These are phyloP conservation scores for Urtica urens DNA, from an alignment of 306 rosid genomes.

Conservation along the genomic window DNA sequence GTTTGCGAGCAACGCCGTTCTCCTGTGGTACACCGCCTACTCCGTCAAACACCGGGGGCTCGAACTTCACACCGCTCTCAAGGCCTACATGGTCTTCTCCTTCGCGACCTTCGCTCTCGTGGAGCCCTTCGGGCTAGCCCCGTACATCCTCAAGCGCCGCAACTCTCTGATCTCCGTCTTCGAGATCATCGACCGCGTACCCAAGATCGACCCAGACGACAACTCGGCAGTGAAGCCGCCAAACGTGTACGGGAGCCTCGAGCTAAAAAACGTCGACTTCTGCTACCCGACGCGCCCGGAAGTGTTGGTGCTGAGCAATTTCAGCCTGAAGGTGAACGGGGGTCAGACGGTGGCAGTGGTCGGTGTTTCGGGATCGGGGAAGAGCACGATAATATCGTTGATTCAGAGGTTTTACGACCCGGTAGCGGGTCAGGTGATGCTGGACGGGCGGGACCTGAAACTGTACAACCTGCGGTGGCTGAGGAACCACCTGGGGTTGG, in stretches of 20 bases:
- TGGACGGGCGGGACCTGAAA: slow-evolving; percentile 90
- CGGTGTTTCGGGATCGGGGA: slow-evolving; percentile 98
- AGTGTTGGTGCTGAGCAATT: slow-evolving; percentile 84
- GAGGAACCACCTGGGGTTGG: slow-evolving; percentile 93
- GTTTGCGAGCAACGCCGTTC: slow-evolving; percentile 95
- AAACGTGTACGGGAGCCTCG: slow-evolving; percentile 89
- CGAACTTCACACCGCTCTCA: slow-evolving; percentile 58
- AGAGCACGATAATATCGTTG: slow-evolving; percentile 94
- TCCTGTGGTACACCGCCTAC: slow-evolving; percentile 88
- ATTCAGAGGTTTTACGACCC: slow-evolving; percentile 95
- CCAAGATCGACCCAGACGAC: slow-evolving; percentile 95
- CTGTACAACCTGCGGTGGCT: slow-evolving; percentile 90
- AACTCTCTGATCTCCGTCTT: slow-evolving; percentile 92
- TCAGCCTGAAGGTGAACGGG: slow-evolving; percentile 84
- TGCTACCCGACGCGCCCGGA: slow-evolving; percentile 98
- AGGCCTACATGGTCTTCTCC: slow-evolving; percentile 96
- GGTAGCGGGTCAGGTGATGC: slow-evolving; percentile 89
- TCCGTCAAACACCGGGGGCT: slow-evolving; percentile 29
- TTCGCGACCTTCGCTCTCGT: slow-evolving; percentile 97
- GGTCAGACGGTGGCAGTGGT: slow-evolving; percentile 97
- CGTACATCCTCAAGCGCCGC: slow-evolving; percentile 98
- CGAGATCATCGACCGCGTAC: slow-evolving; percentile 91
- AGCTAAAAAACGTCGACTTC: slow-evolving; percentile 84
- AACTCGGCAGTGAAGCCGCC: slow-evolving; percentile 83
- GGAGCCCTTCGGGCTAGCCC: slow-evolving; percentile 99